These are phyloP conservation scores for Sugiyamaella sp. DNA, from an alignment of 1,139 yeast genomes.

Conservation along the genomic window DNA sequence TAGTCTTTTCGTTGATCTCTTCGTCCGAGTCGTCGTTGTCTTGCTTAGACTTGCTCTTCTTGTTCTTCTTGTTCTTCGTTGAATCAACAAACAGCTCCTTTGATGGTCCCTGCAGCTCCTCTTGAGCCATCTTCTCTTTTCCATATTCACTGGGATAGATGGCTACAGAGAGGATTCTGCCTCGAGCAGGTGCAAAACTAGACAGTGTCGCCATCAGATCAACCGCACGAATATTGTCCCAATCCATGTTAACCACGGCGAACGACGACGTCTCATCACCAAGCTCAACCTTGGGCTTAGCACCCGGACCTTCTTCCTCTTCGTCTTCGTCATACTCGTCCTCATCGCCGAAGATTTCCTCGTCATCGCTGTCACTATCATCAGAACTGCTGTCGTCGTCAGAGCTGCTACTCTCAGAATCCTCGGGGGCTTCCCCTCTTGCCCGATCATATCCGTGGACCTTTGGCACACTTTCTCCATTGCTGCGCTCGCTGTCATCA, in stretches of 20 bases:
- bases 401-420: slow-evolving; percentile 45
- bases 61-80: slow-evolving; percentile 43
- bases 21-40: slow-evolving; percentile 26
- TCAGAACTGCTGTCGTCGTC: slow-evolving; percentile 37
- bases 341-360: slow-evolving; percentile 40
- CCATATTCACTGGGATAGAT: slow-evolving; percentile 96
- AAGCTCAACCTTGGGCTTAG: slow-evolving; percentile 65
- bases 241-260: slow-evolving; percentile 95
- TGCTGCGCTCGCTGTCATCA: slow-evolving; percentile 34
- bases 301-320: slow-evolving; percentile 35
- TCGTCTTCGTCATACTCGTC: slow-evolving; percentile 36
- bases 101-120: slow-evolving; percentile 93
- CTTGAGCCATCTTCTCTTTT: slow-evolving; percentile 86
- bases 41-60: slow-evolving; percentile 9
- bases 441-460: slow-evolving; percentile 57
- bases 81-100: slow-evolving; percentile 67
- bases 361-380: slow-evolving; percentile 36
- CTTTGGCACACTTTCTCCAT: slow-evolving; percentile 27
- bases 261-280: slow-evolving; percentile 82
- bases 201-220: slow-evolving; percentile 90
- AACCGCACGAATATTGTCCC: slow-evolving; percentile 89
- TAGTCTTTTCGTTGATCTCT: slow-evolving; percentile 36
- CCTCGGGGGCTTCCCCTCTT: slow-evolving; percentile 67
- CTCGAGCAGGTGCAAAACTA: slow-evolving; percentile 81
- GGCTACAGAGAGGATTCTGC: slow-evolving; percentile 66